Percentiles rank a stretch among this genome's conserved stretches.
These are phyloP conservation scores for Lentinula sp. DNA, from an alignment of 768 basidiomycete genomes.

Conservation along the genomic window DNA sequence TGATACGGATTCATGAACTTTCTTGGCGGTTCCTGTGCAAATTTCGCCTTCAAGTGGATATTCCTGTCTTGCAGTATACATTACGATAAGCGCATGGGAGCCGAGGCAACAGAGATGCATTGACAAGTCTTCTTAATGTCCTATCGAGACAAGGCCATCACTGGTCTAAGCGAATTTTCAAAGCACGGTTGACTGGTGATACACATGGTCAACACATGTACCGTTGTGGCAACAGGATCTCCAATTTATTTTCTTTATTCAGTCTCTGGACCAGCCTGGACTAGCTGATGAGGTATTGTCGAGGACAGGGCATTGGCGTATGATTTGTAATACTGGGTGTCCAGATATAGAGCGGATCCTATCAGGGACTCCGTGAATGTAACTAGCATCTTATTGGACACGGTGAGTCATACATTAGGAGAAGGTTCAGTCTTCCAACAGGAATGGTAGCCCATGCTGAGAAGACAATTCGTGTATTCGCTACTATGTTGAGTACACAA, in stretches of 20 bases:
- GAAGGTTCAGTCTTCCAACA: background rate
- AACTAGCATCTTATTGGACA: background rate
- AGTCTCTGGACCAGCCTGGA: background rate
- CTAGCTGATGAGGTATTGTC: background rate
- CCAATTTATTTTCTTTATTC: background rate
- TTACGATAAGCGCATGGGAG: background rate
- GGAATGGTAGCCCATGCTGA: background rate
- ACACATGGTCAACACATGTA: background rate
- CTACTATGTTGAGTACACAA: background rate
- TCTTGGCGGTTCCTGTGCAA: background rate
- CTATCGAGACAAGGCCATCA: background rate
- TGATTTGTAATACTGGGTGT: background rate
- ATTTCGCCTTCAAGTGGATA: background rate
- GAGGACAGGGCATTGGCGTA: background rate
- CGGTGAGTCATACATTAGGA: background rate
- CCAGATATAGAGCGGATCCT: conserved; percentile 1
- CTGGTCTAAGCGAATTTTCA: background rate
- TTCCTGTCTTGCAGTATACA: background rate
- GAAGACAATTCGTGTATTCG: background rate
- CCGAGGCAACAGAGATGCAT: background rate
- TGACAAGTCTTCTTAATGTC: background rate
- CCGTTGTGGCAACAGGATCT: background rate
- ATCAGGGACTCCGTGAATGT: conserved; percentile 1
- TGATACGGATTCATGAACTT: background rate
- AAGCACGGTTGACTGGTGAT: background rate